A percentile compares a stretch with the other conserved stretches of the same genome.
Conservation (phyloP, 2,329 filamentous ascomycete genomes). For the Myotisia sp. region DNA sequence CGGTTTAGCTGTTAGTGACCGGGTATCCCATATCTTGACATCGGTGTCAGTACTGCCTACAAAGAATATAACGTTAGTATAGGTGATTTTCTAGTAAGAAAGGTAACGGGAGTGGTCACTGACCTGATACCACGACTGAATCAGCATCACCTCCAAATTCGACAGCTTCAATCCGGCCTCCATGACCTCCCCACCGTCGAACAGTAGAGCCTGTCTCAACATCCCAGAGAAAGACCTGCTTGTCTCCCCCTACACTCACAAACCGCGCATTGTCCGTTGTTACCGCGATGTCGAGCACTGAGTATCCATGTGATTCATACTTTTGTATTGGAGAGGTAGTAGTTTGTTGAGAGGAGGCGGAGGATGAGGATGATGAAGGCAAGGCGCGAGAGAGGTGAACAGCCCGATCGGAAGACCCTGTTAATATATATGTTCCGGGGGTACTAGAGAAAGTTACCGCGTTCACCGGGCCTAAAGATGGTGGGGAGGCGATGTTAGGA, state of each 20-base stretch:
- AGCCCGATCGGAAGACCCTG: slow-evolving; percentile 69
- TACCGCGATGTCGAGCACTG: slow-evolving; percentile 69
- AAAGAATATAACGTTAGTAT: neutral
- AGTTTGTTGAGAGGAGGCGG: slow-evolving; percentile 20
- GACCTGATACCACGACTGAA: slow-evolving; percentile 54
- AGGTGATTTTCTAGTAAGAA: neutral
- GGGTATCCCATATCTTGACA: slow-evolving; percentile 30
- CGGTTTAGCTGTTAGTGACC: slow-evolving; percentile 28
- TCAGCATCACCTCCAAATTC: slow-evolving; percentile 65
- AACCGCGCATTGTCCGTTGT: slow-evolving; percentile 66
- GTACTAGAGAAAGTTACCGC: slow-evolving; percentile 58
- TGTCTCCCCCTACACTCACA: slow-evolving; percentile 76
- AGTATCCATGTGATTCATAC: slow-evolving; percentile 82
- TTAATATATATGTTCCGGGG: slow-evolving; percentile 64
- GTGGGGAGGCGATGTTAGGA: no score
- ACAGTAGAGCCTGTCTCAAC: slow-evolving; percentile 66
- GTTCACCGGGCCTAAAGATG: slow-evolving; percentile 55
- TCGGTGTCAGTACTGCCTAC: slow-evolving; percentile 31
- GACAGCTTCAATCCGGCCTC: slow-evolving; percentile 61
- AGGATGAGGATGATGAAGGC: slow-evolving; percentile 26
- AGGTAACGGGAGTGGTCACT: neutral
- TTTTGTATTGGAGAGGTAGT: slow-evolving; percentile 56
- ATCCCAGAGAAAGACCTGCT: slow-evolving; percentile 87
- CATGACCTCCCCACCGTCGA: slow-evolving; percentile 59
- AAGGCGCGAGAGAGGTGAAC: slow-evolving; percentile 68